Percentiles rank a stretch among this genome's conserved stretches.
Conservation (phyloP, 2,329 filamentous ascomycete genomes). For the Fusarium sp. region DNA sequence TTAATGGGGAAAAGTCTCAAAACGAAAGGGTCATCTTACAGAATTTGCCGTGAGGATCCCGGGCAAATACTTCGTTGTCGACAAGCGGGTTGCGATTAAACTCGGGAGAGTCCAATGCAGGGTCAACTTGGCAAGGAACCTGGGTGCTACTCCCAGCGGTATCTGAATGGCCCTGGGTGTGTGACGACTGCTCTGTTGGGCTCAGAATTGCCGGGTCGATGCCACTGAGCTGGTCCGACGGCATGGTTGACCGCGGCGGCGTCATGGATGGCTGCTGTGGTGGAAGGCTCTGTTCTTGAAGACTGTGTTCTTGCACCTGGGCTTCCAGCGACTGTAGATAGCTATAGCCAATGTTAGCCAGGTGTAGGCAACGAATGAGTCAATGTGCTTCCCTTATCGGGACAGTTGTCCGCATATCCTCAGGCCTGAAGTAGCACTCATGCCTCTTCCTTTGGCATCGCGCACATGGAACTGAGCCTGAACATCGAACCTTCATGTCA, state of each 20-base stretch:
- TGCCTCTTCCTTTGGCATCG: background rate
- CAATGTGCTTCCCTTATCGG: background rate
- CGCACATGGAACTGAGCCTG: background rate
- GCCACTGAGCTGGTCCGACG: background rate
- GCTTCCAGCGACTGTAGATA: background rate
- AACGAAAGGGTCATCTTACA: background rate
- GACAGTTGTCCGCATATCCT: background rate
- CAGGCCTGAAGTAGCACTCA: background rate
- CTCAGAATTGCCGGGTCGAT: background rate
- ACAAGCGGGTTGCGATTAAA: background rate
- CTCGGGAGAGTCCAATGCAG: background rate
- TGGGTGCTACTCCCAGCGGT: background rate
- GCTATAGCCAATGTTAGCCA: background rate
- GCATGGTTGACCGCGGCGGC: background rate
- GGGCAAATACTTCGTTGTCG: background rate
- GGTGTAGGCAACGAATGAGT: background rate
- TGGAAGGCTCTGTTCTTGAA: background rate
- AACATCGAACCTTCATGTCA: conserved; percentile 8
- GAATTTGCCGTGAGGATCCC: background rate
- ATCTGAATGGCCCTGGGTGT: background rate
- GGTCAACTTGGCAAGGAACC: background rate
- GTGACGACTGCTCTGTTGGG: background rate
- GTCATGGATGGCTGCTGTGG: background rate
- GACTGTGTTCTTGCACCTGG: background rate
- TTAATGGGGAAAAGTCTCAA: background rate